phyloP scores from a whole-genome alignment of 495 filamentous ascomycete species.

The Neurospora pannonica region DNA sequence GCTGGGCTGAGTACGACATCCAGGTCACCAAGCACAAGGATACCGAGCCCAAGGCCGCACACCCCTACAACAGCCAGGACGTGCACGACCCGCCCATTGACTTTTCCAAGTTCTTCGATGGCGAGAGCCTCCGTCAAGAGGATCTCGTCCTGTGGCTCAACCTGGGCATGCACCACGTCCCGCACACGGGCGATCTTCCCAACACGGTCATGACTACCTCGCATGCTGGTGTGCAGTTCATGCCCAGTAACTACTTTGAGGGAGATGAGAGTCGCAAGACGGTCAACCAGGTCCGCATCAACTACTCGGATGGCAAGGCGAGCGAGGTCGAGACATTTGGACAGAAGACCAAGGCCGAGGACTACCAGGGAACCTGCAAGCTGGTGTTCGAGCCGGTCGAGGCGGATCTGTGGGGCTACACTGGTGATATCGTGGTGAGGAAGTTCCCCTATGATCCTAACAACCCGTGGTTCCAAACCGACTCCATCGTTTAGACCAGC shows the following conservation, averaged over 20 bases:
- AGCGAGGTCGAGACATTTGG: constrained; percentile 31
- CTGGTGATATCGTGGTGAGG: constrained; percentile 34
- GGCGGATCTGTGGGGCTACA: constrained; percentile 25
- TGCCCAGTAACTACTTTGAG: constrained; percentile 33
- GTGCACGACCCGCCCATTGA: constrained; percentile 42
- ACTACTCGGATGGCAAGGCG: constrained; percentile 27
- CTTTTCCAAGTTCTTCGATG: constrained; percentile 46
- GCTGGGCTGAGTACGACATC: constrained; percentile 42
- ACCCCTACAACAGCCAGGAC: constrained; percentile 40
- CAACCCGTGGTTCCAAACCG: constrained; percentile 24
- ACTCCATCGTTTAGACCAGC: constrained; percentile 6
- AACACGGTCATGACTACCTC: constrained; percentile 43
- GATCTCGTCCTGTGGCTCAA: constrained; percentile 49
- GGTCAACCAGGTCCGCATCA: constrained; percentile 34
- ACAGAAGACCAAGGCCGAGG: constrained; percentile 9
- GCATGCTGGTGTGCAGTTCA: constrained; percentile 32
- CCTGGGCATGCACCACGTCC: constrained; percentile 50
- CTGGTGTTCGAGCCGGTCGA: constrained; percentile 15
- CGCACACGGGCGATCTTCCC: constrained; percentile 45
- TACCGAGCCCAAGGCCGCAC: constrained; percentile 37
- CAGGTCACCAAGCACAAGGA: constrained; percentile 44
- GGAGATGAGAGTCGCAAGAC: constrained; percentile 14
- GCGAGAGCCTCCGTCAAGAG: constrained; percentile 42
- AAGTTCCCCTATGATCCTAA: constrained; percentile 39
- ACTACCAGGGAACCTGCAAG: constrained; percentile 9